A percentile compares a stretch with the other conserved stretches of the same genome.
phyloP scores from a whole-genome alignment of 2,329 filamentous ascomycete species.

The Sphaerulina vaccinii region DNA sequence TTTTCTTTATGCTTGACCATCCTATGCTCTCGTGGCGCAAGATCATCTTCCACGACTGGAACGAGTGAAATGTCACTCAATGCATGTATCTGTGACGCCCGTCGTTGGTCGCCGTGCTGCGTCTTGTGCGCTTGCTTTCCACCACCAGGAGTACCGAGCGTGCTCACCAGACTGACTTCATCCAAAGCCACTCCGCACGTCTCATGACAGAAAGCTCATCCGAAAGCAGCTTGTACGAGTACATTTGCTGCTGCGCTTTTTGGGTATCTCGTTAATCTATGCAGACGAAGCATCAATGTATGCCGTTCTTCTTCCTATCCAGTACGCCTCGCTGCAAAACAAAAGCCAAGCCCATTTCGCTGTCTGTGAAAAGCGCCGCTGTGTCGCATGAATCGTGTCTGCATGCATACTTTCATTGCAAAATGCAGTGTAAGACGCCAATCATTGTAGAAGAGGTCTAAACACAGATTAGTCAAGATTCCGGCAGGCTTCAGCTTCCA shows the following conservation, averaged over 20 bases:
- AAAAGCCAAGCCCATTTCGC: background rate
- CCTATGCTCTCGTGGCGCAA: no score
- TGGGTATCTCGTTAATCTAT: constrained; percentile 26
- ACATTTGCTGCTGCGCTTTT: constrained; percentile 1
- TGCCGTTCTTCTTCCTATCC: constrained; percentile 8
- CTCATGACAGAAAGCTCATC: background rate
- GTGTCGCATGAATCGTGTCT: background rate
- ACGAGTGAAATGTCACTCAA: no score
- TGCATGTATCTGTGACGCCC: no score
- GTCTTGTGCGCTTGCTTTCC: no score
- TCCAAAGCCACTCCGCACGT: no score
- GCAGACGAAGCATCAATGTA: constrained; percentile 13
- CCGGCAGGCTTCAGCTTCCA: background rate
- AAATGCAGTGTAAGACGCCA: background rate
- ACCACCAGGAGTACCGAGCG: no score
- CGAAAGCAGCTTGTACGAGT: background rate
- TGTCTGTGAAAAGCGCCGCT: background rate
- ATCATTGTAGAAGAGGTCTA: constrained; percentile 16
- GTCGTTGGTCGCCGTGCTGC: no score
- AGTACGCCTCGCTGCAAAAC: constrained; percentile 22
- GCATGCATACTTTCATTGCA: background rate
- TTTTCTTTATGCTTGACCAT: no score
- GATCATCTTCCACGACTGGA: no score
- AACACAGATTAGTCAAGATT: constrained; percentile 1
- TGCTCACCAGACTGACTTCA: no score